These are phyloP conservation scores for Immersiella caudata DNA, from an alignment of 495 filamentous ascomycete species.

Conservation along the genomic window DNA sequence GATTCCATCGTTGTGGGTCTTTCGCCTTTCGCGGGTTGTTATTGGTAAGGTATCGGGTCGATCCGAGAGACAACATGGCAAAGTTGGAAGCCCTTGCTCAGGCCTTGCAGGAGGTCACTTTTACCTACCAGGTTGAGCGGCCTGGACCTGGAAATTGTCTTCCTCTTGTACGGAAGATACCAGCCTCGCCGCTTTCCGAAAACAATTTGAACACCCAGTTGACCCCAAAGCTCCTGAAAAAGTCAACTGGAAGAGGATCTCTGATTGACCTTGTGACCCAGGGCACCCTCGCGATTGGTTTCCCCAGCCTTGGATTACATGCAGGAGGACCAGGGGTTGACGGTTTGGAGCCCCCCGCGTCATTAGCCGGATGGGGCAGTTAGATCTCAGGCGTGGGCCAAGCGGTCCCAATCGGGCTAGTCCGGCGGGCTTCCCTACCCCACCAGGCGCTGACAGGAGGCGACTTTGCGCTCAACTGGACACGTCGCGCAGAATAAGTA, in stretches of 20 bases:
- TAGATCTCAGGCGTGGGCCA: neutral
- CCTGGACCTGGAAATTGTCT: too few species aligned
- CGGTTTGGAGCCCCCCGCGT: neutral
- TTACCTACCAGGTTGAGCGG: too few species aligned
- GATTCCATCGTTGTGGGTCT: too few species aligned
- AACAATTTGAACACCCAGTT: too few species aligned
- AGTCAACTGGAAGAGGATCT: neutral
- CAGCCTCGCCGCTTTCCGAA: too few species aligned
- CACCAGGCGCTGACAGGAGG: slow-evolving; percentile 21
- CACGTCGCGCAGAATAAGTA: slow-evolving; percentile 38
- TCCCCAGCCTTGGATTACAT: slow-evolving; percentile 21
- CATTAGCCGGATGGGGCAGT: slow-evolving; percentile 26
- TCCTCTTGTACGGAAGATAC: too few species aligned
- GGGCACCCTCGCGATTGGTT: slow-evolving; percentile 26
- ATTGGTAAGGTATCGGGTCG: too few species aligned
- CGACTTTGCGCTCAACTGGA: slow-evolving; percentile 34
- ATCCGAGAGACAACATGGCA: too few species aligned
- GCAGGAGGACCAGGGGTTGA: slow-evolving; percentile 21
- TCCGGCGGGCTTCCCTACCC: slow-evolving; percentile 18
- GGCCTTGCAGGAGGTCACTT: too few species aligned
- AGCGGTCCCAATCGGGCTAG: slow-evolving; percentile 19
- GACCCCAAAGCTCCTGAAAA: too few species aligned
- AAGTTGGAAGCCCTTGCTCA: too few species aligned
- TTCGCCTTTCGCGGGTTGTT: too few species aligned
- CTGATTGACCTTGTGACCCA: slow-evolving; percentile 11